Evolutionary conservation across 2,329 filamentous ascomycete species (phyloP), one percentile per base, ranked within the genome.

Genomic region (Daldinia sp.): DNA sequence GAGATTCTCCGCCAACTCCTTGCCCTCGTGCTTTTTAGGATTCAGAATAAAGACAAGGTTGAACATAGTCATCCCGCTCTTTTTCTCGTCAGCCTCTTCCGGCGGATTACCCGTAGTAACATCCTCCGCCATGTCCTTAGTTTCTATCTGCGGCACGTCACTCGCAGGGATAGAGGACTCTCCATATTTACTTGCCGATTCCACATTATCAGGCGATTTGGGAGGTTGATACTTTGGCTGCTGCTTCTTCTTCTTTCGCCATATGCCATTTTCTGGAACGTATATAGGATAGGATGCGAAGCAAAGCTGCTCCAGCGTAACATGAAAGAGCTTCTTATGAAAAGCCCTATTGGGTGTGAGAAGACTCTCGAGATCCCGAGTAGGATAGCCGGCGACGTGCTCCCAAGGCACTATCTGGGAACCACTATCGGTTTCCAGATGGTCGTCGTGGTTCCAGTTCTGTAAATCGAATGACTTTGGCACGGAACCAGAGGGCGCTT

Each of bases 41-140:
- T 93, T 92, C 71, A 98, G 83, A 57, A 97, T 92, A 79, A 98
- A 98, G 26, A 98, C 94, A 10, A 98, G 88, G 79, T 98, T 97
- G 81, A 99, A 99, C 95, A 98, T 98, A 70, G 91, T 94, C 92
- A 98, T 94, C 53, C 88, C 88, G 72, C 86, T 88, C 73, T 84
- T 84, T 77, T 92, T 90, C 76, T 89, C 85, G 68, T 91, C 85
- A 44, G 84, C 79, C 65, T 84, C 82, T 53, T 77, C 72, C 35
- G 69, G 67, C 2, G 44, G 72, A 13, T 79, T 81, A 9, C 76
- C 79, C 56, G 76, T 80, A n/a, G 67, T 78, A n/a, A 69, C 71
- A n/a, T 77, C 76, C 46, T 78, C 78, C 3, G 73, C 74, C 68
- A 74, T 74, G 59, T 77, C 76, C 26, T 63, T 73, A 2, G 62